Percentiles rank a stretch among this genome's conserved stretches.
phyloP scores from a whole-genome alignment of 306 rosid species.

The Cucurbita moschata region DNA sequence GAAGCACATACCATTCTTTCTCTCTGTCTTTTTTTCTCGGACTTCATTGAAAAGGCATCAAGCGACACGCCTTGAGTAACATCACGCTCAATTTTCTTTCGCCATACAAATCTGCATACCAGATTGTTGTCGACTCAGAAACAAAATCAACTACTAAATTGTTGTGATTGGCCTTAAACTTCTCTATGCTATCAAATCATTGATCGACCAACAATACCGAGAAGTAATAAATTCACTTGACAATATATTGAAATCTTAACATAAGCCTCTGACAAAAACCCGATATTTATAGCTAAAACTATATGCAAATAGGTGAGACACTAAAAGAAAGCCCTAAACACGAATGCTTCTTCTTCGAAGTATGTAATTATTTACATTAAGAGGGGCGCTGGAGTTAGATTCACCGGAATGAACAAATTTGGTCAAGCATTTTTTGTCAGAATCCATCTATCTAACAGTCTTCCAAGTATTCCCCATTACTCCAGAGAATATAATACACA shows the following conservation, averaged over 20 bases:
- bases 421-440: neutral
- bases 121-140: neutral
- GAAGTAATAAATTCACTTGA: neutral
- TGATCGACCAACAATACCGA: neutral
- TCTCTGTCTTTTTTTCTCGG: conserved; percentile 61
- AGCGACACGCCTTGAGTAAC: conserved; percentile 55
- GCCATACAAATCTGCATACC: conserved; percentile 80
- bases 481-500: neutral
- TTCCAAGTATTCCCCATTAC: neutral
- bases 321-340: neutral
- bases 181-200: neutral
- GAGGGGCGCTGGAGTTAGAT: neutral
- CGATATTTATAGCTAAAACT: neutral
- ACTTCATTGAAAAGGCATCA: conserved; percentile 52
- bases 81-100: conserved; percentile 92
- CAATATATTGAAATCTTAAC: neutral
- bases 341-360: neutral
- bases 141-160: neutral
- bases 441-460: neutral
- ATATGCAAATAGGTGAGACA: neutral
- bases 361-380: neutral
- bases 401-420: neutral
- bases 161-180: neutral
- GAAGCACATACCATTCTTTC: conserved; percentile 68
- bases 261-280: neutral